phyloP scores from a whole-genome alignment of 306 rosid species.

The Vigna reflexopilosa region DNA sequence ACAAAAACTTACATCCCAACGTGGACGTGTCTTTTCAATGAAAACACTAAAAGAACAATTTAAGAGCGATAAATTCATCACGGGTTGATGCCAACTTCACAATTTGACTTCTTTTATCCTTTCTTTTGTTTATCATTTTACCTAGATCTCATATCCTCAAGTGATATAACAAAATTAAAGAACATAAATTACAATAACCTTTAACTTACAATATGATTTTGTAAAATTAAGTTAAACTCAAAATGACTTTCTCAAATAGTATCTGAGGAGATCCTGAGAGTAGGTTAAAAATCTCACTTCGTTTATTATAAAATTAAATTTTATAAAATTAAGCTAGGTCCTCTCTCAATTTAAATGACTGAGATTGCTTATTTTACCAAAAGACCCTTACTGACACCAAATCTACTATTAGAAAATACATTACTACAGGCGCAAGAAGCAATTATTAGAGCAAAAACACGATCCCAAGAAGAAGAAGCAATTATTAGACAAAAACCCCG shows the following conservation, averaged over 20 bases:
- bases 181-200: no score
- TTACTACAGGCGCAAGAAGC: slow-evolving; percentile 51
- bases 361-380: neutral
- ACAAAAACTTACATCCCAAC: slow-evolving; percentile 28
- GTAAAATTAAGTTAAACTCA: no score
- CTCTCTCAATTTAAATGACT: no score
- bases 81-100: slow-evolving; percentile 35
- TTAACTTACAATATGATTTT: no score
- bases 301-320: no score
- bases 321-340: no score
- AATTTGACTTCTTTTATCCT: slow-evolving; percentile 29
- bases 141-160: no score
- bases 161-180: no score
- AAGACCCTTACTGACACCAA: neutral
- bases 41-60: slow-evolving; percentile 1
- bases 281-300: no score
- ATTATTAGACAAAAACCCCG: slow-evolving; percentile 32
- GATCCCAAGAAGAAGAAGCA: slow-evolving; percentile 53
- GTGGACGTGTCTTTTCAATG: neutral
- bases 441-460: slow-evolving; percentile 29
- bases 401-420: neutral
- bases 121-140: neutral
- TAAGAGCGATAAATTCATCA: slow-evolving; percentile 26
- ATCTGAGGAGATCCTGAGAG: no score
- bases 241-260: no score